Evolutionary conservation across 192 early-diverging fungal species (phyloP), one percentile per base, ranked within the genome.

Genomic region (Physocladia obscura): DNA sequence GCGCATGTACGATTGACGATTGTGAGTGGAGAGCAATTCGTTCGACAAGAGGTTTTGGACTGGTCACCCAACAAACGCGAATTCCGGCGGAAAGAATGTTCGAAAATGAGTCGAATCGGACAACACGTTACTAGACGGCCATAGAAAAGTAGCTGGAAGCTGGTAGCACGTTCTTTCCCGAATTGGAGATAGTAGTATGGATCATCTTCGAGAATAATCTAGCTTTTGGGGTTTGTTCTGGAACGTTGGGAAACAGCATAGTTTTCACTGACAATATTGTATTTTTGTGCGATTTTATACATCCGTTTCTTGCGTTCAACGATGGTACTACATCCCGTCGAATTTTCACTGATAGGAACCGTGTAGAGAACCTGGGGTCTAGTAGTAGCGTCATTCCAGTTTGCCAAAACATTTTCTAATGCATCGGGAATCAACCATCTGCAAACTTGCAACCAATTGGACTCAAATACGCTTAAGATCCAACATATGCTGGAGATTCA

Each of bases 151-250:
- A 92, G 1, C 90, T 92, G 1, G 90, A 87, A n/a, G n/a, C n/a
- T n/a, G 1, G 90, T 87, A 15, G 86, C 65, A 56, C 85, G 85
- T 13, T 31, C 21, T 38, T 79, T 62, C 21, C 50, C 60, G 62
- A 82, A 85, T 62, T 83, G 94, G 34, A 98, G 75, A 57, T 92
- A 96, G 67, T 92, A 96, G 74, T 98, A 98, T 19, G 96, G 95
- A 74, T 97, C 96, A 68, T 98, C 96, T 74, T 98, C 96, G 29
- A 96, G 76, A 31, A 98, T 91, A 19, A 98, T 76, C 58, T 60
- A 36, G 8, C 8, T 26, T 55, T 55, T 21, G 22, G 13, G 22
- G 8, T n/a, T n/a, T n/a, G n/a, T n/a, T n/a, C n/a, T n/a, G n/a
- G n/a, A n/a, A 8, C 6, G 21, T 21, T 26, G 8, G 22, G 29